Conservation (phyloP, 176 grass and related monocot species). For the Avena atlantica region DNA sequence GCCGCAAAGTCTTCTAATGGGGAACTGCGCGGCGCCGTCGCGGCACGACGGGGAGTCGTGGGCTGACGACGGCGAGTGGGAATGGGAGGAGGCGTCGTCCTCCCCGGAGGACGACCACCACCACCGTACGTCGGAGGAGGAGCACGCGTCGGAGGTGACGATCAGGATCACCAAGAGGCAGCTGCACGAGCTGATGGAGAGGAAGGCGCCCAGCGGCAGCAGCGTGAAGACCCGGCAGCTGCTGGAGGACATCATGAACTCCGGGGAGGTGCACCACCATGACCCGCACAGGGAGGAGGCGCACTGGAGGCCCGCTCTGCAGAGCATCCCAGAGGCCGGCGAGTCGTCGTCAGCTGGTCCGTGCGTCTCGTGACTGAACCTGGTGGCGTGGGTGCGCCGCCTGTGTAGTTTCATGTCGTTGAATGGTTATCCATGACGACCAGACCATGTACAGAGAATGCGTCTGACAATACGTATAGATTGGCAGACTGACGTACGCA, state of each 20-base stretch:
- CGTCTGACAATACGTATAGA: background rate
- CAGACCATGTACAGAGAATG: conserved; percentile 18
- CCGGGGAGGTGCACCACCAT: conserved; percentile 58
- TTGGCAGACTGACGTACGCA: background rate
- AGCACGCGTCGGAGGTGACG: conserved; percentile 52
- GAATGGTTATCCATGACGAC: background rate
- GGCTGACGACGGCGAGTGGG: conserved; percentile 63
- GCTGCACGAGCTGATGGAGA: conserved; percentile 64
- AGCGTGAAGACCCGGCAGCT: conserved; percentile 35
- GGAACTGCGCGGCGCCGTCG: conserved; percentile 50
- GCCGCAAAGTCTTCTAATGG: conserved; percentile 30
- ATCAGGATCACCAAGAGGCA: conserved; percentile 73
- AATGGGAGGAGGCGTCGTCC: conserved; percentile 31
- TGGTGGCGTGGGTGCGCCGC: background rate
- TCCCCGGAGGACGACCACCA: background rate
- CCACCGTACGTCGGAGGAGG: background rate
- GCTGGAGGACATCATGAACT: conserved; percentile 66
- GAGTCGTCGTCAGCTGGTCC: conserved; percentile 37
- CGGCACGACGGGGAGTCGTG: conserved; percentile 48
- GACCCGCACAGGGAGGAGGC: conserved; percentile 40
- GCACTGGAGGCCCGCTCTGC: conserved; percentile 68
- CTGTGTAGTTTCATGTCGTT: background rate
- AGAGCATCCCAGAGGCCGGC: conserved; percentile 65
- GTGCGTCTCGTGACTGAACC: background rate
- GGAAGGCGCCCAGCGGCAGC: background rate